phyloP scores from a whole-genome alignment of 176 grass and related monocot genomes.

The Aegilops speltoides region DNA sequence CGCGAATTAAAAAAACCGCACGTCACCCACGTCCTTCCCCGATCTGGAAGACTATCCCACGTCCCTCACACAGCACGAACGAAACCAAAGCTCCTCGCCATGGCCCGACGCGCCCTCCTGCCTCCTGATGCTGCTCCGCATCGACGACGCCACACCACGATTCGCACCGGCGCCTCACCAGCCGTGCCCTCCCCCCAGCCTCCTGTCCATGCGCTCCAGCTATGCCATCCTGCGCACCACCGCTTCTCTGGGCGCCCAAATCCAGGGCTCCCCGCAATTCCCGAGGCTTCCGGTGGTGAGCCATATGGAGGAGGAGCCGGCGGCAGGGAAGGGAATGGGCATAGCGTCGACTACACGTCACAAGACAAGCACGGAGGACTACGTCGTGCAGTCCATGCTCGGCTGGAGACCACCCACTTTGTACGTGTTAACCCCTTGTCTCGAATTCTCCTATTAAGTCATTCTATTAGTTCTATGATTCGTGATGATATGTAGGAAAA shows the following conservation, averaged over 20 bases:
- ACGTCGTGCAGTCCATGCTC: conserved; percentile 90
- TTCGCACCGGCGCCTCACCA: no score
- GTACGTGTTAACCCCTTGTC: conserved; percentile 36
- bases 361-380: conserved; percentile 95
- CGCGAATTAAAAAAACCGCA: no score
- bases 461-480: neutral
- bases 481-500: neutral
- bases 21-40: no score
- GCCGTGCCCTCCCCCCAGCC: no score
- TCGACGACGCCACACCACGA: no score
- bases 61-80: no score
- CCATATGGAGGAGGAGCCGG: conserved; percentile 25
- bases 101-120: no score
- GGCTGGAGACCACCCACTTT: conserved; percentile 80
- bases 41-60: no score
- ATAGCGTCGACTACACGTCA: conserved; percentile 88
- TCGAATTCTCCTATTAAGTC: neutral
- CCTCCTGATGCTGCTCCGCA: no score
- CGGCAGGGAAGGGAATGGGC: conserved; percentile 41
- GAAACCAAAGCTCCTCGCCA: no score
- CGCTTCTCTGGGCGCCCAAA: neutral
- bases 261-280: conserved; percentile 27
- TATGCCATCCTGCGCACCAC: neutral
- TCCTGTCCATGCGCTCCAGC: no score
- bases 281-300: conserved; percentile 18